A percentile compares a stretch with the other conserved stretches of the same genome.
These are phyloP conservation scores for Microdochium paspali DNA, from an alignment of 2,329 filamentous ascomycete species.

Conservation along the genomic window DNA sequence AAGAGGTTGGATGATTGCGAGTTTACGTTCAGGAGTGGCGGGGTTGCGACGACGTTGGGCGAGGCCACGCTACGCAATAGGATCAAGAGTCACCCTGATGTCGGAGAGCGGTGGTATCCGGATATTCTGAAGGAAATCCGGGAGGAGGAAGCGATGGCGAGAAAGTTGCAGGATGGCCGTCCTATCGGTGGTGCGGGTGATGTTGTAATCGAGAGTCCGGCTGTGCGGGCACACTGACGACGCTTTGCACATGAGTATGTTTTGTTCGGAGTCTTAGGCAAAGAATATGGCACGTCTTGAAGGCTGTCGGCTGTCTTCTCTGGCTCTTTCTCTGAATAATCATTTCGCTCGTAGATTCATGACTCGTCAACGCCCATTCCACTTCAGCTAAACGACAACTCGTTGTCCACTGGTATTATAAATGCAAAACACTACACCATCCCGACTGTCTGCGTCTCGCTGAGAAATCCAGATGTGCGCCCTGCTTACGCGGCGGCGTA, in stretches of 20 bases:
- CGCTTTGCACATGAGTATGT: not conserved
- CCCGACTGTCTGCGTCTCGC: not conserved
- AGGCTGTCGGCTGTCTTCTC: not conserved
- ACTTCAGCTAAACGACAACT: not conserved
- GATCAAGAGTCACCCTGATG: slow-evolving; percentile 80
- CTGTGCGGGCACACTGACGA: slow-evolving; percentile 18
- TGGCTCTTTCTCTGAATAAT: not conserved
- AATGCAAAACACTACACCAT: not conserved
- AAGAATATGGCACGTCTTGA: not conserved
- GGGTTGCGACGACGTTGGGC: slow-evolving; percentile 58
- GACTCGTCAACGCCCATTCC: not conserved
- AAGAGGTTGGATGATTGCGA: slow-evolving; percentile 65
- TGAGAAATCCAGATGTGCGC: no score
- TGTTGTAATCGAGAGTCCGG: slow-evolving; percentile 7
- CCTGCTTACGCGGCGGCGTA: slow-evolving; percentile 12
- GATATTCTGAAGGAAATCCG: slow-evolving; percentile 49
- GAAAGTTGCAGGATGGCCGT: slow-evolving; percentile 13
- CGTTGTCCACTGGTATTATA: not conserved
- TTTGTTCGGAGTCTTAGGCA: not conserved
- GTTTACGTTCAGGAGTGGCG: slow-evolving; percentile 71
- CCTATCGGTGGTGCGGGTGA: slow-evolving; percentile 8
- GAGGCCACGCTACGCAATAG: slow-evolving; percentile 80
- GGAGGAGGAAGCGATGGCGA: slow-evolving; percentile 43
- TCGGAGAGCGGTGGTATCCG: slow-evolving; percentile 73
- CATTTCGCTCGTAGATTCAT: not conserved